phyloP scores from a whole-genome alignment of 768 basidiomycete species.

The Amanita molliuscula region DNA sequence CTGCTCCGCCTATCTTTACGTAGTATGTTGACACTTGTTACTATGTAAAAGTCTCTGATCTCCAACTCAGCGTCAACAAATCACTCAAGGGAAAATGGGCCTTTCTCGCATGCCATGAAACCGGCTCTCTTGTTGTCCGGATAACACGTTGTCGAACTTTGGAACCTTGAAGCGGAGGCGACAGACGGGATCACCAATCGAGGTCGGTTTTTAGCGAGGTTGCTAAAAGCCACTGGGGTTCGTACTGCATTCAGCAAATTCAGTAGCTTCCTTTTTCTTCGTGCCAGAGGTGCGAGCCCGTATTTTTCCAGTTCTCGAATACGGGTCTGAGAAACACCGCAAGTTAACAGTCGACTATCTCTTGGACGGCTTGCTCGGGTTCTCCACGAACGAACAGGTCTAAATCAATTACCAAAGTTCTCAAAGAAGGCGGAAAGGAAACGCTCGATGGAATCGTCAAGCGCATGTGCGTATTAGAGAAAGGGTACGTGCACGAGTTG shows the following conservation, averaged over 20 bases:
- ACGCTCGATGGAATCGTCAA: constrained; percentile 65
- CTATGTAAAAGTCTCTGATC: constrained; percentile 4
- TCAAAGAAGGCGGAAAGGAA: constrained; percentile 77
- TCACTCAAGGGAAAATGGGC: constrained; percentile 87
- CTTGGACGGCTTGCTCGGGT: constrained; percentile 65
- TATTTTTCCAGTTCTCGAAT: constrained; percentile 58
- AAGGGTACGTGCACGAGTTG: constrained; percentile 39
- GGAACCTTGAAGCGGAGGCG: constrained; percentile 67
- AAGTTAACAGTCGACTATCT: constrained; percentile 70
- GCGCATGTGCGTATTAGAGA: constrained; percentile 80
- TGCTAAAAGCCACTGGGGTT: constrained; percentile 83
- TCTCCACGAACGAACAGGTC: constrained; percentile 76
- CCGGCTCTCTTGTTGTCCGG: constrained; percentile 82
- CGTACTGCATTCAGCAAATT: constrained; percentile 84
- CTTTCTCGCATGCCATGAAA: constrained; percentile 81
- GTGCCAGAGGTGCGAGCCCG: neutral
- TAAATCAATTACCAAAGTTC: constrained; percentile 77
- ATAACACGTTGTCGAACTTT: constrained; percentile 24
- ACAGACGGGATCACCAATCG: constrained; percentile 80
- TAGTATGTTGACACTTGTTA: constrained; percentile 39
- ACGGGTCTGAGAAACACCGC: constrained; percentile 69
- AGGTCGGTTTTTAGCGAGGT: constrained; percentile 67
- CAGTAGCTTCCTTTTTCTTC: constrained; percentile 16
- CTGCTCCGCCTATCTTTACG: constrained; percentile 81
- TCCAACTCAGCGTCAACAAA: constrained; percentile 59